Base-by-base conservation (phyloP, 2,329 filamentous ascomycete species). In the Cercospora sojina region DNA sequence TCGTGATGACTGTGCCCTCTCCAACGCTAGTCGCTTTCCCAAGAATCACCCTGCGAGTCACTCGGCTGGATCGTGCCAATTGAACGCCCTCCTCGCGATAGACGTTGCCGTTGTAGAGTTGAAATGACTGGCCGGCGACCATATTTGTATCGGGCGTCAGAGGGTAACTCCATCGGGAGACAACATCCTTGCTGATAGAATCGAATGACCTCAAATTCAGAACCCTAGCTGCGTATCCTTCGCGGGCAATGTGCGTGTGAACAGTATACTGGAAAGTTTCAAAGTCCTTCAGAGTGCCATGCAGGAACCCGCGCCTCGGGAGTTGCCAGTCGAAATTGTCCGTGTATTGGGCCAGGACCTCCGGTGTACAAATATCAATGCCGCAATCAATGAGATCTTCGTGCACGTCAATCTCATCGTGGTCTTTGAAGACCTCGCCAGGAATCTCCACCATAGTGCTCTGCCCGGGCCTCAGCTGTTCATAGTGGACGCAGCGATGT, bases 201-300 rank as follows among this genome's bases (percentile, higher is more conserved):
- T 97, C 92, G 80, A 98, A 99, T 75, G 93, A 89, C 74, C 91
- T 91, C 25, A 98, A 84, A 75, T 93, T 96, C 76, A 87, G 90
- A 12, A 92, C 93, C 70, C 95, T 86, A 1, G 93, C 93, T 1
- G 92, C 91, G 76, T 98, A 99, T 66, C 92, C 88, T 60, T 93
- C 87, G 38, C 88, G 86, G 53, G 96, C 83, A 70, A 98, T 90
- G 74, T 98, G 91, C 2, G 92, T 90, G 77, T 97, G 93, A 61
- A 99, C 92, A n/a, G 92, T 93, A 82, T 98, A 97, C 66, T 93
- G 93, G 78, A 98, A 98, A 64, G 98, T 83, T 77, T 99, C 95
- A 82, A 92, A 97, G 77, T 99, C 95, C 81, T 97, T 97, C 62
- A 99, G 82, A 1, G 98, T 93, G 66, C 93, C 93, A 76, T 93